Base-by-base conservation (phyloP, 108 stramenopile genomes). In the Nitzschia inconspicua region DNA sequence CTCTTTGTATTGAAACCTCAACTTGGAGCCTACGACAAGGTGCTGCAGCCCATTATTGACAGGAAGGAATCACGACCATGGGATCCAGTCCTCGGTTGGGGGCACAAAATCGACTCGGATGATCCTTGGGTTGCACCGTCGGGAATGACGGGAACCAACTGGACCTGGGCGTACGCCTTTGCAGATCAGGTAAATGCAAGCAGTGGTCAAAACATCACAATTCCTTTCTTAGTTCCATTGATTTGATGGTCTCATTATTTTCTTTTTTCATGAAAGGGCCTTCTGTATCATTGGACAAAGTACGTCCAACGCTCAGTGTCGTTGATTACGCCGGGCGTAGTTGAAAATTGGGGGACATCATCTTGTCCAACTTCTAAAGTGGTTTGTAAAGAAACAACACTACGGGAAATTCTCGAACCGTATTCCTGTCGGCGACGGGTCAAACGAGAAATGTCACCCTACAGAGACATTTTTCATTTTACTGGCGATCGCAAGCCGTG, bases 1-100 rank as follows among this genome's bases (percentile, higher is more conserved):
- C 65, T 82, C 29, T 82, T 80, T 66, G 68, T 86, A 54, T 18
- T 85, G 13, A 30, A 70, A 54, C 84, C 84, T 4, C 14, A 66
- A 14, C 29, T 50, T 19, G 58, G 49, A 3, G 78, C 63, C 22
- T 79, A 28, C 25, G 47, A 78, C 3, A 23, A 43, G 27, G 14
- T 75, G 14, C 24, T 73, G 4, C 47, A 63, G 24, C 65, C 54
- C 3, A 67, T 70, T 23, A 63, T 79, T 19, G 44, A 37, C 4
- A 46, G 28, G 9, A 59, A 60, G 28, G 61, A 73, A 26, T 37
- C 47, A 43, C 53, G 65, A 46, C 59, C 59, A 19, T 76, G 56
- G 39, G 60, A 66, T 44, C 18, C 34, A 18, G 32, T 41, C 3
- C 26, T 37, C 44, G 53, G 70, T 8, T 72, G 70, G 70, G 70